These are phyloP conservation scores for Fraxinus xanthoxyloides DNA, from an alignment of 305 asterid species.

Conservation along the genomic window DNA sequence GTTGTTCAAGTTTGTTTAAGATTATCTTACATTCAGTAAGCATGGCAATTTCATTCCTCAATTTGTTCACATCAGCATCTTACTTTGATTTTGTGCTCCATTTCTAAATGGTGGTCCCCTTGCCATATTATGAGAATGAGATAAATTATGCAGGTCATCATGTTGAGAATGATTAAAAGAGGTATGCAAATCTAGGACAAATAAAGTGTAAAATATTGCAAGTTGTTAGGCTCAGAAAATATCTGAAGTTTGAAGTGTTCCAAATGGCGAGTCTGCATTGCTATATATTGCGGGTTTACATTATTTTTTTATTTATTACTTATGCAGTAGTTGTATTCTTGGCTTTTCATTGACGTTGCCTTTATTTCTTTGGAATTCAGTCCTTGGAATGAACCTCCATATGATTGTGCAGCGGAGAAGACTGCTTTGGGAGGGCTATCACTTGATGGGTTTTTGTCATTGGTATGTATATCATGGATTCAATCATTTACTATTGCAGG, in stretches of 20 bases:
- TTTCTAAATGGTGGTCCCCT: not conserved
- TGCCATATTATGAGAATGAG: not conserved
- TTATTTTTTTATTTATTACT: not conserved
- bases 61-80: not conserved
- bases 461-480: slow-evolving; percentile 47
- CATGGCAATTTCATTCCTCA: not conserved
- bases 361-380: slow-evolving; percentile 38
- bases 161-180: not conserved
- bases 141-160: not conserved
- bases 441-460: slow-evolving; percentile 75
- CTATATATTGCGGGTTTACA: not conserved
- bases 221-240: not conserved
- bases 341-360: slow-evolving; percentile 20
- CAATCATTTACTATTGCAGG: not conserved
- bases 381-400: slow-evolving; percentile 93
- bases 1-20: not conserved
- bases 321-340: slow-evolving; percentile 16
- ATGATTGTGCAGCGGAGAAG: slow-evolving; percentile 77
- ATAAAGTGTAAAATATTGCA: not conserved
- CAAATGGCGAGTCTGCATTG: not conserved
- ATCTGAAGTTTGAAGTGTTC: not conserved
- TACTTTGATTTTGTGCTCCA: not conserved
- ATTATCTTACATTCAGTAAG: slow-evolving; percentile 1
- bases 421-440: slow-evolving; percentile 87
- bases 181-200: not conserved